A percentile compares a stretch with the other conserved stretches of the same genome.
These are phyloP conservation scores for Trichoderma aggressivum DNA, from an alignment of 2,329 filamentous ascomycete species.

Conservation along the genomic window DNA sequence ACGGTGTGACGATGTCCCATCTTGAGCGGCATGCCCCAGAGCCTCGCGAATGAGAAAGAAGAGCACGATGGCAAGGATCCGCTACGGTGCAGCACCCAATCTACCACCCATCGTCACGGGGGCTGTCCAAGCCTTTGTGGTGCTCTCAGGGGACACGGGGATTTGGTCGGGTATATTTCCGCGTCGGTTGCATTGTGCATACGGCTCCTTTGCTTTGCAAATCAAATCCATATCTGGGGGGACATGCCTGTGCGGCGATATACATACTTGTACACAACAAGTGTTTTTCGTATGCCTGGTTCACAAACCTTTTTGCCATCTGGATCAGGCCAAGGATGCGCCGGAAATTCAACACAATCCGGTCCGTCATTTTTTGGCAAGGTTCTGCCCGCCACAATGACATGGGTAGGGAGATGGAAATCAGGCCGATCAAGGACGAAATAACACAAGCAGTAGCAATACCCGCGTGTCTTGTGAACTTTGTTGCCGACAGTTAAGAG, in stretches of 20 bases:
- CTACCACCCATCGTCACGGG: constrained; percentile 18
- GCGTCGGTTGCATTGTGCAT: background rate
- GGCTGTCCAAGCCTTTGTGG: background rate
- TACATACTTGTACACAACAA: too few species aligned
- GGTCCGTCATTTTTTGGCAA: background rate
- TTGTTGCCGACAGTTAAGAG: background rate
- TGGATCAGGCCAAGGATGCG: background rate
- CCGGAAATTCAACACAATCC: background rate
- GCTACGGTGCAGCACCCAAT: constrained; percentile 16
- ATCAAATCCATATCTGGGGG: background rate
- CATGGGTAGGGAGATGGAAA: background rate
- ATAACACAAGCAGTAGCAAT: background rate
- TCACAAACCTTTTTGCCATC: background rate
- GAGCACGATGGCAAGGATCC: constrained; percentile 4
- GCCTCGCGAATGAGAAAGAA: constrained; percentile 9
- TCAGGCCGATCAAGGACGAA: background rate
- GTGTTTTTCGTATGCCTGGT: background rate
- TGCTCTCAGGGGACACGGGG: background rate
- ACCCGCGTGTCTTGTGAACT: background rate
- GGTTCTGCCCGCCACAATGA: background rate
- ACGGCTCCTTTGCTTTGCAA: background rate
- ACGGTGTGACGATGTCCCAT: constrained; percentile 4
- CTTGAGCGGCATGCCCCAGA: background rate
- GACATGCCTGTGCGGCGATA: background rate
- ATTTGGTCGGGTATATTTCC: background rate